These are phyloP conservation scores for Berberis thunbergii DNA, from an alignment of 164 flowering plant species.

Conservation along the genomic window DNA sequence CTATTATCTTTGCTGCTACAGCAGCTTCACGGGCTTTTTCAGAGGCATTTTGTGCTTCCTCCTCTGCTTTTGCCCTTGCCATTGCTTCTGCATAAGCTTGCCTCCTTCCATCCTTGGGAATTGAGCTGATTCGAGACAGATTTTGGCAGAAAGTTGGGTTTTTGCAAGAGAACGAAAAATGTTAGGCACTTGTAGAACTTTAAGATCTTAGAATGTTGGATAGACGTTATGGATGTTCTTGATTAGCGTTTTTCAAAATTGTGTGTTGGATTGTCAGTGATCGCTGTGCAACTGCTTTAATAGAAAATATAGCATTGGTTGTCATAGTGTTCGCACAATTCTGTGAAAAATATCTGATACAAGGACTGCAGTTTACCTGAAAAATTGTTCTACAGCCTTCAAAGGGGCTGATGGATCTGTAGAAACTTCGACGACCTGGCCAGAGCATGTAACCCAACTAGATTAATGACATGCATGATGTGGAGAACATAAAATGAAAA, in stretches of 20 bases:
- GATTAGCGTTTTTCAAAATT: too few species aligned
- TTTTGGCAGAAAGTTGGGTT: background rate
- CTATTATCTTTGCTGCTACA: slow-evolving; percentile 44
- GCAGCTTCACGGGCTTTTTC: slow-evolving; percentile 64
- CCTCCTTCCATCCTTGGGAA: slow-evolving; percentile 90
- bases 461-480: slow-evolving; percentile 25
- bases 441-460: slow-evolving; percentile 52
- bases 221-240: background rate
- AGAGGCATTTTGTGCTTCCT: slow-evolving; percentile 49
- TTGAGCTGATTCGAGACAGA: slow-evolving; percentile 30
- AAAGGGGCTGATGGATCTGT: slow-evolving; percentile 67
- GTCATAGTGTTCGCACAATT: too few species aligned
- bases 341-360: too few species aligned
- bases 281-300: too few species aligned
- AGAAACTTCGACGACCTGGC: slow-evolving; percentile 74
- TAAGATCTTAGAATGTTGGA: background rate
- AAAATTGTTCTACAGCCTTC: slow-evolving; percentile 46
- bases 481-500: too few species aligned
- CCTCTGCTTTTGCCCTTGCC: slow-evolving; percentile 75
- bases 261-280: too few species aligned
- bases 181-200: too few species aligned
- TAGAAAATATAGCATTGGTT: too few species aligned
- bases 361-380: slow-evolving; percentile 41
- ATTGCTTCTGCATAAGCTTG: slow-evolving; percentile 58
- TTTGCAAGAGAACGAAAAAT: background rate